Base-by-base conservation (phyloP, 108 stramenopile genomes). In the Schizochytrium sp. region DNA sequence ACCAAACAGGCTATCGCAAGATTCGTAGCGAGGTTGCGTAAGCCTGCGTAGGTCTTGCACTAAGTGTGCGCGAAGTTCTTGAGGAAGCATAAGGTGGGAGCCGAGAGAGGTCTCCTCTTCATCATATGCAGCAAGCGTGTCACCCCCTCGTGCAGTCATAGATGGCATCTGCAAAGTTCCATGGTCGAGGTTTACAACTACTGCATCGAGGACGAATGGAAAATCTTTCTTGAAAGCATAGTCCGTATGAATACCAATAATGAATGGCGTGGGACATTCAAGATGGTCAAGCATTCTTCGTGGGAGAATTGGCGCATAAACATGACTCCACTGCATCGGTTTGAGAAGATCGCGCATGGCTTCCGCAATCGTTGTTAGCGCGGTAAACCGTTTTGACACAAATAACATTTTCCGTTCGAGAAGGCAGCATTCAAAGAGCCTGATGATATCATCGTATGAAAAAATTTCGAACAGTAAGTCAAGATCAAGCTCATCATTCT, bases 271-370 rank as follows among this genome's bases (percentile, higher is more conserved):
- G 2, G 88, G 88, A 17, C 61, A 61, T 45, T 88, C 28, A 3
- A 90, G 56, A 10, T 49, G 58, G n/a, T 90, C 87, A 19, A 90
- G 88, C 41, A 90, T 50, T 19, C 46, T 56, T 44, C 58, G 87
- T 15, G 90, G 90, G 17, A 90, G 61, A 49, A 90, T 61, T 13
- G 90, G 90, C 3, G 87, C 87, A 38, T 88, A 90, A 28, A 61
- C 90, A 41, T 87, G 87, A 56, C 87, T 38, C 90, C 87, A 88
- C 12, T 60, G 50, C 2, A 90, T 46, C 5, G 90, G 90, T 44
- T 40, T 3, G 4, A 88, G 53, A n/a, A 90, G 72, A 56, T 83
- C 61, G 17, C 40, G 56, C 53, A 90, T 50, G 4, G 72, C 88
- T 46, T 90, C 90, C 46, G 57, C 55, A 15, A 69, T 69, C 15